These are phyloP conservation scores for Chamaenerion angustifolium DNA, from an alignment of 345 rosid species.

Conservation along the genomic window DNA sequence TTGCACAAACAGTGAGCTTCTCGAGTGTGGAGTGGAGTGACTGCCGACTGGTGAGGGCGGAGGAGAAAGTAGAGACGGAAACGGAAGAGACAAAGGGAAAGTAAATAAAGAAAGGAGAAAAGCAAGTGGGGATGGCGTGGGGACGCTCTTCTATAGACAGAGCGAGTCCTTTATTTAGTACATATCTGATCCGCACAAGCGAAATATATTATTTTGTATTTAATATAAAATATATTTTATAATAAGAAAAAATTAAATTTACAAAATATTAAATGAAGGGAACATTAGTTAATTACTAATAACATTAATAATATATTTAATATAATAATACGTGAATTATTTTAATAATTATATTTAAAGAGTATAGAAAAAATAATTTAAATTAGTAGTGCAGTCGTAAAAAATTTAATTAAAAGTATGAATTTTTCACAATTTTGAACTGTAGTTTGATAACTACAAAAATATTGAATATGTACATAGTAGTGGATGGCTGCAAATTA, in stretches of 20 bases:
- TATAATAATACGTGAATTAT: neutral
- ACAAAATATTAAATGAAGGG: neutral
- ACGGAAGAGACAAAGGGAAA: conserved; percentile 6
- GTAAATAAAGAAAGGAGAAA: conserved; percentile 7
- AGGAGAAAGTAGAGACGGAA: neutral
- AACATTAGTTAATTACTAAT: neutral
- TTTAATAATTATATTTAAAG: neutral
- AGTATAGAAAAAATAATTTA: neutral
- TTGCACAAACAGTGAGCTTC: neutral
- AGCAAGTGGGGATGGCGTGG: neutral
- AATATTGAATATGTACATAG: neutral
- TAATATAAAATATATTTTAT: neutral
- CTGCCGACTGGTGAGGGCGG: neutral
- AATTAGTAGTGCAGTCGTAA: too few species aligned
- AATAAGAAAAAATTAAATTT: neutral
- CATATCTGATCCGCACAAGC: too few species aligned
- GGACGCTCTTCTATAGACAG: neutral
- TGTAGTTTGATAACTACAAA: neutral
- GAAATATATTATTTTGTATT: conserved; percentile 3
- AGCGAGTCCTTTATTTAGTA: too few species aligned
- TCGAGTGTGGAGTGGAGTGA: too few species aligned
- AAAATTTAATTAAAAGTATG: neutral
- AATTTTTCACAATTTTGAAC: too few species aligned
- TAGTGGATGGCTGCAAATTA: too few species aligned
- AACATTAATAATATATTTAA: neutral